These are phyloP conservation scores for Geotrichum histeridarum DNA, from an alignment of 1,139 yeast genomes.

Conservation along the genomic window DNA sequence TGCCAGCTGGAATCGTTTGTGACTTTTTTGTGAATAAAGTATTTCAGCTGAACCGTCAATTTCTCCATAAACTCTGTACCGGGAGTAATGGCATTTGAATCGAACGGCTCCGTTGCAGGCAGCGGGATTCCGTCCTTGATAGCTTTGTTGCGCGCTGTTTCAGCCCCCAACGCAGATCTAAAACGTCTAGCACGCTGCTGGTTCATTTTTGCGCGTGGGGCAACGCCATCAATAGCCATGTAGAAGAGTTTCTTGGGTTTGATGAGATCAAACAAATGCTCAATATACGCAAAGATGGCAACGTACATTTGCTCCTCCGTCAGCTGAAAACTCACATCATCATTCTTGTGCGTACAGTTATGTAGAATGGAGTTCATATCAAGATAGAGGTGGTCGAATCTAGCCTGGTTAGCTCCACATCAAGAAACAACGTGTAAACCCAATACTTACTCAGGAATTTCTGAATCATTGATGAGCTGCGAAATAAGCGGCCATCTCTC, in stretches of 20 bases:
- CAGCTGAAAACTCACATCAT: constrained; percentile 44
- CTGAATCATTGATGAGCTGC: constrained; percentile 76
- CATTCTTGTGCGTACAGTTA: constrained; percentile 64
- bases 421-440: not conserved
- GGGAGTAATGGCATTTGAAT: constrained; percentile 96
- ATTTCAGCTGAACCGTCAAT: constrained; percentile 72
- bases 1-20: constrained; percentile 90
- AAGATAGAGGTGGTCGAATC: constrained; percentile 83
- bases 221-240: constrained; percentile 99
- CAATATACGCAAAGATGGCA: constrained; percentile 90
- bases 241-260: constrained; percentile 82
- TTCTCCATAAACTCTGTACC: constrained; percentile 97
- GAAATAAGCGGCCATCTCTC: constrained; percentile 98
- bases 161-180: constrained; percentile 90
- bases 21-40: constrained; percentile 85
- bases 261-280: constrained; percentile 82
- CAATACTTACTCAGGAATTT: constrained; percentile 64
- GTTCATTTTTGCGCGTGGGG: constrained; percentile 98
- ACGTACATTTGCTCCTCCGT: constrained; percentile 90
- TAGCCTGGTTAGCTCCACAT: constrained; percentile 14
- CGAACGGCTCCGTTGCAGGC: constrained; percentile 57
- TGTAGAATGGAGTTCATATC: constrained; percentile 97
- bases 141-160: constrained; percentile 62
- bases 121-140: constrained; percentile 55
- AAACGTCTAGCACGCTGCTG: constrained; percentile 96